Evolutionary conservation across 257 asterid species (phyloP), one percentile per base, ranked within the genome.

Genomic region (Capsicum rhomboideum): DNA sequence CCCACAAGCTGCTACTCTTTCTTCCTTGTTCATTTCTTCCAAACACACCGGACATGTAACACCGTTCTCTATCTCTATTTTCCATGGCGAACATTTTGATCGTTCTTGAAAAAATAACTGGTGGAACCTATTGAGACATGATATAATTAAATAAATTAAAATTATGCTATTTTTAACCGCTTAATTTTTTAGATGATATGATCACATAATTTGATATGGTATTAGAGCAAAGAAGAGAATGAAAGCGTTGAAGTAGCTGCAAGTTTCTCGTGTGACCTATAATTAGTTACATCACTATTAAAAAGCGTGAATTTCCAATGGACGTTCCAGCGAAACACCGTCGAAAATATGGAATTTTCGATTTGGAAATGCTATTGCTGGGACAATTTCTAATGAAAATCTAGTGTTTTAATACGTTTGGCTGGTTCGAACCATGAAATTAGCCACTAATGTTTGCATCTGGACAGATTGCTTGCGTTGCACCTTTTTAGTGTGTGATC

Each of bases 41-140:
- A 96, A 85, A 86, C 99, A 96, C 20, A 94, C 93, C 10, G 98
- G 98, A 85, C 99, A 96, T 8, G 85, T 83, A 16, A 85, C 85
- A 29, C 94, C 95, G 0, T 85, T 91, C 11, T 87, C 96, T 23
- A 85, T 87, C 86, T 53, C 94, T 86, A 82, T 87, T 2, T 40
- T 83, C 42, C 81, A 11, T 2, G 59, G 66, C 68, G 80, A 58
- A 0, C 80, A 79, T 3, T 88, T 82, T 10, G 81, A 69, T 50
- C 89, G 80, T 2, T 86, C 55, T 83, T 90, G 88, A 3, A 86
- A 85, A 53, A 85, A 90, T 40, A 94, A 64, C 79, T 87, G 89
- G 28, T 93, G 97, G 54, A 96, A 96, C 84, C 80, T 75, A 23
- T 49, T 75, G 37, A 23, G 42, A 75, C 5, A 49, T 46, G 13